These are phyloP conservation scores for Skeletonema tropicum DNA, from an alignment of 108 stramenopile genomes.

Conservation along the genomic window DNA sequence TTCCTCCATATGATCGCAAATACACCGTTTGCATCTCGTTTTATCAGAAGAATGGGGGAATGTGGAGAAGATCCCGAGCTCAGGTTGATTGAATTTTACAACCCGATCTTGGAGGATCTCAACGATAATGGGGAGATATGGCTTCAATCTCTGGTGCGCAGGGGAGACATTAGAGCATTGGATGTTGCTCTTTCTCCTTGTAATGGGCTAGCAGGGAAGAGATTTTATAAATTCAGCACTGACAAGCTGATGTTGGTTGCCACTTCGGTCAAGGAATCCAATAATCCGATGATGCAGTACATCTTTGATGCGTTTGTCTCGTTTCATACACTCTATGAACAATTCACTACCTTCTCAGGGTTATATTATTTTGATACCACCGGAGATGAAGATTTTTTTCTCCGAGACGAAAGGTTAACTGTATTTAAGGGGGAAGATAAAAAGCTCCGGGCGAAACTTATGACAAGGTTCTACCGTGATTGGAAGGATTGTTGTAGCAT, in stretches of 20 bases:
- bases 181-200: conserved; percentile 6
- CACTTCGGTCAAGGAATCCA: background rate
- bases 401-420: background rate
- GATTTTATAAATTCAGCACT: background rate
- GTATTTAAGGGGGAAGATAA: background rate
- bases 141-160: conserved; percentile 14
- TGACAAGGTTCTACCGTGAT: background rate
- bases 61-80: background rate
- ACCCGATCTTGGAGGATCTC: background rate
- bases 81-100: background rate
- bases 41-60: background rate
- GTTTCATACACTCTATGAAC: background rate
- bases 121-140: conserved; percentile 10
- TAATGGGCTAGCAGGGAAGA: background rate
- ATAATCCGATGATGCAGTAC: background rate
- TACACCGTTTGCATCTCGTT: conserved; percentile 6
- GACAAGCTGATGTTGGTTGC: background rate
- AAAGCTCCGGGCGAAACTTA: background rate
- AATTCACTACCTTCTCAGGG: background rate
- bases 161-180: conserved; percentile 9
- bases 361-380: too few relatives aligned
- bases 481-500: background rate
- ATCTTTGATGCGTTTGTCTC: background rate
- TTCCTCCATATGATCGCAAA: conserved; percentile 21
- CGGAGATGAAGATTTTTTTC: background rate